Percentiles rank a stretch among this genome's conserved stretches.
Conservation (phyloP, 106 monocot species). For the Agapanthus africanus region DNA sequence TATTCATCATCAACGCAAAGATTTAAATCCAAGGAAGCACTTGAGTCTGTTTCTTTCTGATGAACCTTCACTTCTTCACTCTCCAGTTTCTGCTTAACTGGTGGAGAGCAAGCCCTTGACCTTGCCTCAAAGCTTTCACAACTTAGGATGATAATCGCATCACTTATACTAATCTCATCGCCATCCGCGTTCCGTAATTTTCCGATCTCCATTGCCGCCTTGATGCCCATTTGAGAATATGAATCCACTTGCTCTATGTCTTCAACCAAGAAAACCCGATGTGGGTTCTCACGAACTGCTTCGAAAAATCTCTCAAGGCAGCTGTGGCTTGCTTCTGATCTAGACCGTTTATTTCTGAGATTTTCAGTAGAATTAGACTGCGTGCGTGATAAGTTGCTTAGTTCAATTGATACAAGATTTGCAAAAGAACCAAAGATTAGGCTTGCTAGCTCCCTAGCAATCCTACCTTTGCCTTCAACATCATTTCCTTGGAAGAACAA, state of each 20-base stretch:
- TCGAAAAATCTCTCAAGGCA: constrained; percentile 50
- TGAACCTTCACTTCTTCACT: constrained; percentile 24
- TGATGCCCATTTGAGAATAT: constrained; percentile 34
- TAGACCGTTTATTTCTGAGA: constrained; percentile 44
- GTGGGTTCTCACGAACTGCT: constrained; percentile 54
- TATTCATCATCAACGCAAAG: constrained; percentile 33
- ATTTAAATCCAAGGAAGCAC: constrained; percentile 73
- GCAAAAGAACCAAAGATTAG: constrained; percentile 7
- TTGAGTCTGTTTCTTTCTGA: constrained; percentile 12
- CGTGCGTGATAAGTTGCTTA: constrained; percentile 24
- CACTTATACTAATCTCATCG: constrained; percentile 36
- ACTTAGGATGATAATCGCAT: constrained; percentile 75
- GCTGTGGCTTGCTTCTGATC: constrained; percentile 32
- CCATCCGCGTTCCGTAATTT: constrained; percentile 21
- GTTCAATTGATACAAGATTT: constrained; percentile 11
- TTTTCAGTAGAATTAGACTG: constrained; percentile 43
- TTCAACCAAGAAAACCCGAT: constrained; percentile 71
- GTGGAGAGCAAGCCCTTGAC: constrained; percentile 67
- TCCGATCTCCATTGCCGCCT: constrained; percentile 60
- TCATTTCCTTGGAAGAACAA: constrained; percentile 77
- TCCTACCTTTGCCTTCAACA: constrained; percentile 48
- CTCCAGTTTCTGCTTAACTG: constrained; percentile 38
- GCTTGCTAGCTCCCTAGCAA: constrained; percentile 19
- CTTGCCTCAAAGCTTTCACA: constrained; percentile 79
- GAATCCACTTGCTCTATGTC: constrained; percentile 71